Evolutionary conservation across 371 early-diverging fungal species (phyloP), one percentile per base, ranked within the genome.

Genomic region (Apophysomyces sp.): DNA sequence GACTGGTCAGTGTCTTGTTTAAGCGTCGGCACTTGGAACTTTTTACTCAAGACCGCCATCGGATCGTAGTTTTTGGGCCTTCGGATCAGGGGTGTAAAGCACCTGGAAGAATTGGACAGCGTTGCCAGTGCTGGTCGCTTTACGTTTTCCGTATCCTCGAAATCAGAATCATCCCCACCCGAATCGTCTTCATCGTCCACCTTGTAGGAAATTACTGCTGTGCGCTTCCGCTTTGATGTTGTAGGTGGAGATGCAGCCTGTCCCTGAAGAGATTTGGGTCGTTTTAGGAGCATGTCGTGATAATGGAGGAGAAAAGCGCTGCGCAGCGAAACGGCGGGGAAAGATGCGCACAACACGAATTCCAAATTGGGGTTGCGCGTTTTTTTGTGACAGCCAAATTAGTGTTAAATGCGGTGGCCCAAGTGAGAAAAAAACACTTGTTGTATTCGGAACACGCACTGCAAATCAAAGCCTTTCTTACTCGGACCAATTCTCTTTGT

Each of bases 21-120:
- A 13, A 57, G n/a, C 36, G 68, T 61, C 12, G 80, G 80, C 6
- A 77, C 72, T 40, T 70, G 62, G 63, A 80, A 80, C 55, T 77
- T 77, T 44, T 67, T 69, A 2, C 52, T 66, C 0, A 80, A 52
- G 5, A 71, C 60, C 15, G 74, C 58, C 16, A 64, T 44, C 2
- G 76, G 66, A 67, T 75, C 75, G 55, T 70, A 72, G 31, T 64
- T 57, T 39, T 71, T 74, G 11, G 69, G 63, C 18, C 58, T 55
- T 11, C 71, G 71, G 16, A 62, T 53, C 3, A 68, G 53, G 21
- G 72, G 66, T 51, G 62, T 57, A 12, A 61, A 62, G 8, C 64
- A 57, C 18, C 49, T 61, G 30, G 54, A 32, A 57, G 36, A 53
- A 58, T 64, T 71, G 30, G 65, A 60, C 8, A 65, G 51, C 16